Conservation (phyloP, 768 basidiomycete genomes). For the Mycena rebaudengoi region DNA sequence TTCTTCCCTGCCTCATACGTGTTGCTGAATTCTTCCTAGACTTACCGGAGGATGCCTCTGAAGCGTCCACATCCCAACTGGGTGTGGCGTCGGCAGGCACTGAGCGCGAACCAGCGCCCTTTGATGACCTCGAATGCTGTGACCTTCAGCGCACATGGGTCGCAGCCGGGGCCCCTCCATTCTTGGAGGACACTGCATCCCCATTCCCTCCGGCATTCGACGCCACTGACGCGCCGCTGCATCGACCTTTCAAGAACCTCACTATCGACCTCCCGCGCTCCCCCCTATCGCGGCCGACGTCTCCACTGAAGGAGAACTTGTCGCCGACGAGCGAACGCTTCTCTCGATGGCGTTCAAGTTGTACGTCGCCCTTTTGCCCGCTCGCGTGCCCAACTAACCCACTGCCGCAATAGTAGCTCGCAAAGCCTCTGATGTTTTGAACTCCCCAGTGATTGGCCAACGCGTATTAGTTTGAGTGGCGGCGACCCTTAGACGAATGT, state of each 20-base stretch:
- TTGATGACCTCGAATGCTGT: conserved; percentile 6
- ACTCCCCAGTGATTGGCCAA: conserved; percentile 4
- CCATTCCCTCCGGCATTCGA: not conserved
- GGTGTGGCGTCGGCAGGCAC: not conserved
- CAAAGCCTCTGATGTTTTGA: conserved; percentile 5
- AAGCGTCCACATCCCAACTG: conserved; percentile 8
- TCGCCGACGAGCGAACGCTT: conserved; percentile 7
- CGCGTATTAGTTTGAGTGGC: conserved; percentile 15
- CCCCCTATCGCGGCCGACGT: not conserved
- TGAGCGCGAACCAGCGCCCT: not conserved
- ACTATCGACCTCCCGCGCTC: conserved; percentile 1
- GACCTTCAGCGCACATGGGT: conserved; percentile 15
- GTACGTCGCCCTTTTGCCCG: not conserved
- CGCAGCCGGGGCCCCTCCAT: conserved; percentile 3
- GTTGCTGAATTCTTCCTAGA: not conserved
- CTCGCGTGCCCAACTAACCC: too few species aligned
- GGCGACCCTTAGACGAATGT: not conserved
- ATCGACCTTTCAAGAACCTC: not conserved
- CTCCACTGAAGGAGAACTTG: conserved; percentile 10
- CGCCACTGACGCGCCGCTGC: not conserved
- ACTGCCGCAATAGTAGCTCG: conserved; percentile 6
- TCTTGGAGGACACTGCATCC: not conserved
- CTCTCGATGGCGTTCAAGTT: not conserved
- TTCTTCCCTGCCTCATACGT: not conserved
- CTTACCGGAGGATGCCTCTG: not conserved